Evolutionary conservation across 2,329 filamentous ascomycete species (phyloP).

Genomic region (Bipolaris sorokiniana): DNA sequence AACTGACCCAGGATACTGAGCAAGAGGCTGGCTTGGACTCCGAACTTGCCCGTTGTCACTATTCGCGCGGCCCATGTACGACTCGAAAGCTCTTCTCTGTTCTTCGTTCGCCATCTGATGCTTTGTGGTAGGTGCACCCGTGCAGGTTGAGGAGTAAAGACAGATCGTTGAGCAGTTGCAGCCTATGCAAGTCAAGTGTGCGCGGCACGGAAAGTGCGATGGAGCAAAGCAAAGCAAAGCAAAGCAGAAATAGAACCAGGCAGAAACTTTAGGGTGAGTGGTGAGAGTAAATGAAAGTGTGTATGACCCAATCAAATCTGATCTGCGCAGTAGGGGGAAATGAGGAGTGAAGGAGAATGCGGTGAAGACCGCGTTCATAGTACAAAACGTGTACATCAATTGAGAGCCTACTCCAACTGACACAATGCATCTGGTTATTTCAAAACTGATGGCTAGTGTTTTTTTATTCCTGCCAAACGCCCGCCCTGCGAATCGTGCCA

Average conservation of each 20-base stretch:
- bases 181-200: slow-evolving; percentile 5
- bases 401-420: neutral
- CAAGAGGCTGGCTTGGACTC: slow-evolving; percentile 22
- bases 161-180: slow-evolving; percentile 13
- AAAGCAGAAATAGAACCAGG: neutral
- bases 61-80: slow-evolving; percentile 36
- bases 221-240: neutral
- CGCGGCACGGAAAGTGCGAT: slow-evolving; percentile 1
- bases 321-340: slow-evolving; percentile 3
- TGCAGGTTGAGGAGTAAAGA: slow-evolving; percentile 14
- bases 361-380: neutral
- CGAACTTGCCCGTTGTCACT: slow-evolving; percentile 9
- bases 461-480: slow-evolving; percentile 42
- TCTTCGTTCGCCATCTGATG: slow-evolving; percentile 37
- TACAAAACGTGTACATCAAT: neutral
- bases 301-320: slow-evolving; percentile 1
- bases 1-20: slow-evolving; percentile 27
- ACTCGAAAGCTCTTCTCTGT: slow-evolving; percentile 38
- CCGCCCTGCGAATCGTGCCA: slow-evolving; percentile 26
- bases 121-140: slow-evolving; percentile 22
- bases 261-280: slow-evolving; percentile 6
- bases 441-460: slow-evolving; percentile 14
- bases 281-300: slow-evolving; percentile 1
- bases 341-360: slow-evolving; percentile 19
- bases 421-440: neutral